A percentile compares a stretch with the other conserved stretches of the same genome.
phyloP scores from a whole-genome alignment of 345 rosid species.

The Cardamine chenopodiifolia region DNA sequence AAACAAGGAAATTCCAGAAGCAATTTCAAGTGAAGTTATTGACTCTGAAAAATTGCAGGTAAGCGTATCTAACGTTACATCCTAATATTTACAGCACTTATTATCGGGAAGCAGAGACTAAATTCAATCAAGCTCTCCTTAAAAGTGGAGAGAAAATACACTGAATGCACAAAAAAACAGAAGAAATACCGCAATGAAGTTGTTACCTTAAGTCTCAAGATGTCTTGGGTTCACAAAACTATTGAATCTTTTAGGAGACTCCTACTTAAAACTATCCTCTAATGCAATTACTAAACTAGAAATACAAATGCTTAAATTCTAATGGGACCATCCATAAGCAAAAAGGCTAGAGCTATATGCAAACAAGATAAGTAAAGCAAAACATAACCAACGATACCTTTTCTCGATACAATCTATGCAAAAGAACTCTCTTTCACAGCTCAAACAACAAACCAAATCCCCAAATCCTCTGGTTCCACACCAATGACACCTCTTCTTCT shows the following conservation, averaged over 20 bases:
- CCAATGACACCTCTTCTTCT: slow-evolving; percentile 85
- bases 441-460: slow-evolving; percentile 67
- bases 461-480: slow-evolving; percentile 62
- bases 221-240: slow-evolving; percentile 21
- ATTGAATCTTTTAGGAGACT: too few species aligned
- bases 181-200: background rate
- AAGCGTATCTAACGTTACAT: background rate
- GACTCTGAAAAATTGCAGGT: slow-evolving; percentile 6
- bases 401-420: slow-evolving; percentile 74
- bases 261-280: background rate
- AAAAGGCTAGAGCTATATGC: background rate
- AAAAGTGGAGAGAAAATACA: background rate
- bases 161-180: background rate
- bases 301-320: background rate
- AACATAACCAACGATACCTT: slow-evolving; percentile 43
- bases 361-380: slow-evolving; percentile 22
- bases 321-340: slow-evolving; percentile 25
- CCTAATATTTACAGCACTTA: background rate
- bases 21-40: slow-evolving; percentile 3
- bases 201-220: slow-evolving; percentile 10
- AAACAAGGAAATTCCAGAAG: slow-evolving; percentile 12
- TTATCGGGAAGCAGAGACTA: background rate
- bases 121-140: background rate
- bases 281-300: slow-evolving; percentile 13
- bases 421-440: slow-evolving; percentile 67